Conservation (phyloP, 2,329 filamentous ascomycete species). For the Colletotrichum sojae region DNA sequence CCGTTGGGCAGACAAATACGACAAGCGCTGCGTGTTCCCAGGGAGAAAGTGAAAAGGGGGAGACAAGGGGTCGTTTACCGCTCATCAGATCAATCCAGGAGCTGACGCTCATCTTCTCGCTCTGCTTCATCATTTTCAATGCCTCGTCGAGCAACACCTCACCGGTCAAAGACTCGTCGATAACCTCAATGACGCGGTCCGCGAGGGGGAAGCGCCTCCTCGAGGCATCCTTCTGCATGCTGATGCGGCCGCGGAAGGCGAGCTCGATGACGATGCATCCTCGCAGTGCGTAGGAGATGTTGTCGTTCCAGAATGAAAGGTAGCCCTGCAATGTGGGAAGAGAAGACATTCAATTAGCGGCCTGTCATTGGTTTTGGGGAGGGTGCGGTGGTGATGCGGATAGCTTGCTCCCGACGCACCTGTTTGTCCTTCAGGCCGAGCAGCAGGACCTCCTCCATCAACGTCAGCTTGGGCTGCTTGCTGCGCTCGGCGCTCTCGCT, state of each 20-base stretch:
- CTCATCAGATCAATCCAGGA: slow-evolving; percentile 99
- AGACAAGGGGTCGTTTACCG: slow-evolving; percentile 69
- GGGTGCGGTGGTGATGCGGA: slow-evolving; percentile 5
- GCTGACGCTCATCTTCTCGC: slow-evolving; percentile 99
- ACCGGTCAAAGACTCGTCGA: slow-evolving; percentile 95
- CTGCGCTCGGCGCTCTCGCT: slow-evolving; percentile 95
- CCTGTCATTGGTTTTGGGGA: too few species aligned
- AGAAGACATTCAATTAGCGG: slow-evolving; percentile 19
- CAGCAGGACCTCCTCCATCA: slow-evolving; percentile 98
- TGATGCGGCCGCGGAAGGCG: slow-evolving; percentile 94
- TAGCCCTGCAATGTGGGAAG: slow-evolving; percentile 77
- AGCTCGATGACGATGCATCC: slow-evolving; percentile 99
- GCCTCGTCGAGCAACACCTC: slow-evolving; percentile 98
- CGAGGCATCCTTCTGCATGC: slow-evolving; percentile 97
- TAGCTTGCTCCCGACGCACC: slow-evolving; percentile 66
- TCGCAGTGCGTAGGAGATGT: slow-evolving; percentile 97
- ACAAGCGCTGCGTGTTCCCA: slow-evolving; percentile 11
- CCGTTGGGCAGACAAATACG: neutral
- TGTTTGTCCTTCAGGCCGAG: slow-evolving; percentile 99
- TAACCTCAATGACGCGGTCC: slow-evolving; percentile 95
- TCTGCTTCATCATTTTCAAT: slow-evolving; percentile 99
- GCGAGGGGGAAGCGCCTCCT: slow-evolving; percentile 92
- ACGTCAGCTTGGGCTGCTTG: slow-evolving; percentile 97
- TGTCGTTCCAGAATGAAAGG: slow-evolving; percentile 99
- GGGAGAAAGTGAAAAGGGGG: slow-evolving; percentile 27